Base-by-base conservation (phyloP, 2,329 filamentous ascomycete genomes). In the Microcyclospora tardicrescens region DNA sequence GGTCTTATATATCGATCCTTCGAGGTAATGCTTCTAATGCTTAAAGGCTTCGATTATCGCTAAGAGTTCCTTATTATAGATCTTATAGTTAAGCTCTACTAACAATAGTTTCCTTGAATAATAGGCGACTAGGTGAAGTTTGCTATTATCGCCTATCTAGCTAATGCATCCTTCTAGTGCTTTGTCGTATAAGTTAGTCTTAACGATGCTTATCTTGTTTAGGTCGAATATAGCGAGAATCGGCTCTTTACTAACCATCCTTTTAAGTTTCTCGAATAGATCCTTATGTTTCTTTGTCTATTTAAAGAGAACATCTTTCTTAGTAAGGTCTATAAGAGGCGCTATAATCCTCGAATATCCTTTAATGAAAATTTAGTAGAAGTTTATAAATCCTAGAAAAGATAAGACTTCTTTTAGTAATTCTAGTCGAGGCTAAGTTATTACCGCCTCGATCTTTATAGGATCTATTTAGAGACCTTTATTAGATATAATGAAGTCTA, bases 351-450 rank as follows among this genome's bases (percentile, higher is more conserved):
- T n/a, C n/a, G n/a, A n/a, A n/a, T n/a, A n/a, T n/a, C n/a, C n/a
- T n/a, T n/a, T n/a, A n/a, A n/a, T n/a, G n/a, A n/a, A n/a, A n/a
- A n/a, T n/a, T n/a, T n/a, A n/a, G n/a, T n/a, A n/a, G n/a, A n/a
- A n/a, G n/a, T n/a, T n/a, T n/a, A n/a, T n/a, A n/a, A n/a, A n/a
- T n/a, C n/a, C n/a, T n/a, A n/a, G n/a, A n/a, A n/a, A n/a, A n/a
- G n/a, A n/a, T n/a, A n/a, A 38, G 10, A 6, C 13, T 45, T 34
- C 38, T 16, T 11, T 56, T 43, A 15, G 35, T 48, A 43, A 50
- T 54, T n/a, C n/a, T n/a, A n/a, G n/a, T n/a, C n/a, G n/a, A n/a
- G n/a, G n/a, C n/a, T n/a, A n/a, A n/a, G n/a, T n/a, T n/a, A n/a
- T n/a, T n/a, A n/a, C n/a, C n/a, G n/a, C n/a, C n/a, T n/a, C n/a